Evolutionary conservation across 1,139 yeast genomes (phyloP).

Genomic region (Geotrichum histeridarum): DNA sequence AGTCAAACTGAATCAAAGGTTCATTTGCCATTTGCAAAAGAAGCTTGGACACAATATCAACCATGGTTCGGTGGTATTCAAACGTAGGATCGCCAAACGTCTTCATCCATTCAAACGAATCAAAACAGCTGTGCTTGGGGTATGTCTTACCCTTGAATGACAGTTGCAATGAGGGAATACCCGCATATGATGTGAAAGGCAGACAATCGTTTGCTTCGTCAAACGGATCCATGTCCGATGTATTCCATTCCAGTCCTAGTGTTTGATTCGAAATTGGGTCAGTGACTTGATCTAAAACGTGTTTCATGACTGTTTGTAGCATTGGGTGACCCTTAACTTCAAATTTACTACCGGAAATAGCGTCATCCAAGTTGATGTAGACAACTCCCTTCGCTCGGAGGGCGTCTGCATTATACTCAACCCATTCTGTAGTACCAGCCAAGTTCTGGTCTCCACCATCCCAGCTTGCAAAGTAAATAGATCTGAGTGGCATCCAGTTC

Average conservation of each 20-base stretch:
- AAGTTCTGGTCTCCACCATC: slow-evolving; percentile 78
- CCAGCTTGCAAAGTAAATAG: slow-evolving; percentile 79
- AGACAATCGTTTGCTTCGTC: slow-evolving; percentile 52
- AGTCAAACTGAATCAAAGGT: slow-evolving; percentile 70
- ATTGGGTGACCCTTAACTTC: slow-evolving; percentile 64
- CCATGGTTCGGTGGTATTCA: slow-evolving; percentile 53
- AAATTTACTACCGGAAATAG: slow-evolving; percentile 58
- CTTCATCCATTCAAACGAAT: slow-evolving; percentile 46
- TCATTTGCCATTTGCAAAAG: slow-evolving; percentile 58
- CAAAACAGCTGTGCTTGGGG: slow-evolving; percentile 63
- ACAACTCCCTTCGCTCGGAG: slow-evolving; percentile 61
- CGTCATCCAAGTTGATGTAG: slow-evolving; percentile 72
- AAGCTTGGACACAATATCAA: slow-evolving; percentile 52
- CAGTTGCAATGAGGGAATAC: slow-evolving; percentile 65
- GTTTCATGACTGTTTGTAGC: slow-evolving; percentile 45
- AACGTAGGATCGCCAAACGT: slow-evolving; percentile 37
- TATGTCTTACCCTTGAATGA: slow-evolving; percentile 43
- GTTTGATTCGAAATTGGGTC: slow-evolving; percentile 43
- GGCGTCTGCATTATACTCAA: slow-evolving; percentile 52
- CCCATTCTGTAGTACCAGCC: slow-evolving; percentile 83
- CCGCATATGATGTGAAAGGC: slow-evolving; percentile 59
- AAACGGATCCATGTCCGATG: slow-evolving; percentile 20
- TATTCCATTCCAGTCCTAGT: slow-evolving; percentile 36
- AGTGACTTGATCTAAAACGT: slow-evolving; percentile 35
- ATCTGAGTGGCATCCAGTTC: slow-evolving; percentile 80